These are phyloP conservation scores for Schrenkiella parvula DNA, from an alignment of 345 rosid genomes.

Conservation along the genomic window DNA sequence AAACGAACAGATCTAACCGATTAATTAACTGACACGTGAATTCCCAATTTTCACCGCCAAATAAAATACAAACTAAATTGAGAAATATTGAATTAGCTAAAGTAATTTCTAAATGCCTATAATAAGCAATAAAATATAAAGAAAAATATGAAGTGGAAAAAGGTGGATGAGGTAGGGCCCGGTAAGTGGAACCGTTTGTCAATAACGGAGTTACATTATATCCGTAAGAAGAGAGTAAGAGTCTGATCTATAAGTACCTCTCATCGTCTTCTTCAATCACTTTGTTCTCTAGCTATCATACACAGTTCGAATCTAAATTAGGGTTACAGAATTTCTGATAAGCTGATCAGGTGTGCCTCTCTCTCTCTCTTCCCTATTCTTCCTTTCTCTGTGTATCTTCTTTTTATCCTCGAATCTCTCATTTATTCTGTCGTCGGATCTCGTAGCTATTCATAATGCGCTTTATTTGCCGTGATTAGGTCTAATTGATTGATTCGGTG, in stretches of 20 bases:
- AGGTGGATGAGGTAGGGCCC: constrained; percentile 9
- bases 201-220: constrained; percentile 4
- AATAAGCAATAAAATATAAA: background rate
- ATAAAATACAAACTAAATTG: background rate
- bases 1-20: background rate
- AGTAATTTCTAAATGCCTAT: background rate
- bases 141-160: background rate
- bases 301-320: constrained; percentile 5
- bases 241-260: constrained; percentile 8
- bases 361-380: background rate
- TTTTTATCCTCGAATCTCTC: background rate
- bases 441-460: background rate
- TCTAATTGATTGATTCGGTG: background rate
- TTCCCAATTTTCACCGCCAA: background rate
- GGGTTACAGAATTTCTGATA: background rate
- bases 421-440: background rate
- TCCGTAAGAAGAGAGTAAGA: background rate
- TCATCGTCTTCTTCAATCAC: constrained; percentile 6
- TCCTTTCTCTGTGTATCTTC: background rate
- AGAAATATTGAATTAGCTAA: background rate
- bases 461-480: background rate
- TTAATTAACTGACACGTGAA: constrained; percentile 1
- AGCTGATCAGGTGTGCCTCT: background rate
- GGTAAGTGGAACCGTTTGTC: constrained; percentile 11
- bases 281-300: constrained; percentile 1